Evolutionary conservation across 352 stramenopile species (phyloP), one percentile per base, ranked within the genome.

Genomic region (Chrysophaeum taylorii): DNA sequence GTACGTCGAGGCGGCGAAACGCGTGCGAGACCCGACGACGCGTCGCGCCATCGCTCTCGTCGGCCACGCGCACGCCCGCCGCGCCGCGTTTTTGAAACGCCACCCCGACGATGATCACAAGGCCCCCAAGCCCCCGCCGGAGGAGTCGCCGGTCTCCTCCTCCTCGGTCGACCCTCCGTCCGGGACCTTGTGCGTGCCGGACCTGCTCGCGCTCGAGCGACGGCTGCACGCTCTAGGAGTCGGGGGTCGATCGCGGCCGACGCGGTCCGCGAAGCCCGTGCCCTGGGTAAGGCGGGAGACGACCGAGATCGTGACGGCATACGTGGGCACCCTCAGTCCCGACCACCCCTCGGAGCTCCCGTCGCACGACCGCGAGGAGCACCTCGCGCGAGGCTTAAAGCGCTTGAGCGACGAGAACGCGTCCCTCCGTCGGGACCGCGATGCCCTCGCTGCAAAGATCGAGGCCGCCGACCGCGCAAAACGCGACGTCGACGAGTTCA

Each of bases 201-300:
- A 66, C 57, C 1, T 66, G 1, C 57, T 66, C 5, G 57, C 57
- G 1, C 57, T 66, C 9, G 57, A 66, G 36, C 31, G 35, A n/a
- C 57, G 57, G 9, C 36, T 66, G 31, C 57, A 66, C 57, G 35
- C 57, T 31, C 57, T 66, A 16, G 57, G 57, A 9, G 57, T 35
- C 2, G 14, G 35, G 9, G 57, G 36, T 12, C 50, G 50, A n/a
- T n/a, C 50, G 36, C 16, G 4, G 33, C 52, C 5, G n/a, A 15
- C 27, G 27, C 52, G 52, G 52, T 27, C 33, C 33, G 25, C 14
- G 31, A n/a, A 33, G 57, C 57, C 33, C 14, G 9, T 2, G 7
- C 9, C 33, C 57, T 66, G 33, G 57, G 57, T 36, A 36, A 66
- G 33, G 41, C 41, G 14, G 14, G 41, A 48, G 21, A 48, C 14